Evolutionary conservation across 2,329 filamentous ascomycete species (phyloP).

Genomic region (Lomentospora prolificans): DNA sequence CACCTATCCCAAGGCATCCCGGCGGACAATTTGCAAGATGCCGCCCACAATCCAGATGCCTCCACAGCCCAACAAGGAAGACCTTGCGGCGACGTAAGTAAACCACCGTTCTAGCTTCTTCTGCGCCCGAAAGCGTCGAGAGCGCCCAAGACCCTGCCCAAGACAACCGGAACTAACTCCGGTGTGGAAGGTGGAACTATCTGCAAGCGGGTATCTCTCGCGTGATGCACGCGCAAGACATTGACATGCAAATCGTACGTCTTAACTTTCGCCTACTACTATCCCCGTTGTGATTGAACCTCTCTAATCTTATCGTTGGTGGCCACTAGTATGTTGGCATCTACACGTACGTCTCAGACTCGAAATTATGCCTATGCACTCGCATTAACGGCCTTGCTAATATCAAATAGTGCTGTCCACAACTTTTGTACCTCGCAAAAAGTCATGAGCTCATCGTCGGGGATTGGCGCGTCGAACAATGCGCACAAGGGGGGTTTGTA

Average conservation of each 20-base stretch:
- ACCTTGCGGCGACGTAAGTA: slow-evolving; percentile 41
- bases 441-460: slow-evolving; percentile 10
- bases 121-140: too few relatives aligned
- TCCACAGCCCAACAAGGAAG: slow-evolving; percentile 50
- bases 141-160: slow-evolving; percentile 8
- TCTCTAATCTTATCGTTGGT: not conserved
- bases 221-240: slow-evolving; percentile 87
- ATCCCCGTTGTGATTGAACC: slow-evolving; percentile 4
- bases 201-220: slow-evolving; percentile 79
- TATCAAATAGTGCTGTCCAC: slow-evolving; percentile 63
- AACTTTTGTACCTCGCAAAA: slow-evolving; percentile 99
- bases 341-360: slow-evolving; percentile 57
- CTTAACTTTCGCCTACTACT: not conserved
- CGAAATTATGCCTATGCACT: not conserved
- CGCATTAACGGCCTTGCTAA: not conserved
- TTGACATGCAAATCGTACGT: slow-evolving; percentile 80
- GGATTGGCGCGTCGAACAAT: slow-evolving; percentile 45
- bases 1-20: not conserved
- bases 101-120: not conserved
- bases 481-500: slow-evolving; percentile 50
- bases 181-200: slow-evolving; percentile 65
- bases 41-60: slow-evolving; percentile 31
- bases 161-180: slow-evolving; percentile 17
- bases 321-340: slow-evolving; percentile 74
- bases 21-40: not conserved